Base-by-base conservation (phyloP, 164 flowering plant species). In the Vitis rupestris region DNA sequence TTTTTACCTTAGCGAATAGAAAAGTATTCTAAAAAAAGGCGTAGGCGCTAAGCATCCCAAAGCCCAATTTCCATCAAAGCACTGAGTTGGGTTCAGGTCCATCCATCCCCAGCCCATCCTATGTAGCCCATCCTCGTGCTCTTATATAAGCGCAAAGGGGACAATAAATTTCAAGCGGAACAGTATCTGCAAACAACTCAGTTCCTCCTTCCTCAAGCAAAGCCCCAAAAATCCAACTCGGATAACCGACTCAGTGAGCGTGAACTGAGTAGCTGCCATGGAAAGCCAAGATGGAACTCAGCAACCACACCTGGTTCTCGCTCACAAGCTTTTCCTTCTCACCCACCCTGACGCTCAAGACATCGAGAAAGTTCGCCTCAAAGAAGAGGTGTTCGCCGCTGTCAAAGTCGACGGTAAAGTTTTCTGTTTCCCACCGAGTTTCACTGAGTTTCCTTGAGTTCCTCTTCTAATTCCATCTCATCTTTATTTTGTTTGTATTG, bases 281-380 rank as follows among this genome's bases (percentile, higher is more conserved):
- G 96, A 86, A 68, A 83, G 80, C 8, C 76, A 87, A 79, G 98
- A 91, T 64, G 97, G 86, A 14, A 66, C 76, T 11, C 97, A 90
- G 73, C 86, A 91, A 48, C 85, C 84, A 1, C 93, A 90, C 16
- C 85, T 93, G 50, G 75, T 84, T 0, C 83, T 95, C 0, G 96
- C 94, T 0, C 59, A 90, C 85, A 90, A 88, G 76, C 83, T 87
- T 10, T 92, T 91, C 81, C 97, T 91, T 8, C 82, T 95, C 31
- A 82, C 79, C 5, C 99, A 90, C 8, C 82, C 88, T 1, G 98
- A 91, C n/a, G 88, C 89, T 2, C 82, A 71, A 14, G 99, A 95
- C 82, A 90, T 95, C 73, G 98, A 93, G 77, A 95, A 90, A 71
- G 90, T 93, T 58, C 83, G 79, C 11, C 88, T 95, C 79, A 82